Conservation (phyloP, 306 rosid species). For the Cucumis hystrix region DNA sequence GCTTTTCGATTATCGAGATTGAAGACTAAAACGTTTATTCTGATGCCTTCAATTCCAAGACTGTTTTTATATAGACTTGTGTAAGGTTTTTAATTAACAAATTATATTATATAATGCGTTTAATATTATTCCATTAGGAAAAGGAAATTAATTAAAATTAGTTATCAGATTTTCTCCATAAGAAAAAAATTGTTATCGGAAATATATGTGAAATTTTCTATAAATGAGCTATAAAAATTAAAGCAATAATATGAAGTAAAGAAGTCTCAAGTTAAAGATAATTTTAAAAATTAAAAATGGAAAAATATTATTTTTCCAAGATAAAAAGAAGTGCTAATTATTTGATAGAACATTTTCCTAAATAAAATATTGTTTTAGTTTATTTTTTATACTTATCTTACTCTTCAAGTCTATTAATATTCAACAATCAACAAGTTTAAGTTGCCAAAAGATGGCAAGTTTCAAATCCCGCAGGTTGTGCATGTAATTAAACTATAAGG, state of each 20-base stretch:
- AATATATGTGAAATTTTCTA: too few relatives aligned
- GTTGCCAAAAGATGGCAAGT: too few relatives aligned
- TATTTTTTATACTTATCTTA: not conserved
- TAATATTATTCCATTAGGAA: not conserved
- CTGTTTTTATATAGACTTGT: slow-evolving; percentile 8
- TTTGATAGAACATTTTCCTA: not conserved
- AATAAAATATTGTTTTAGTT: not conserved
- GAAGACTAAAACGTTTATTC: not conserved
- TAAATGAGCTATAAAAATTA: not conserved
- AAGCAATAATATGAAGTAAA: not conserved
- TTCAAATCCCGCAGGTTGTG: too few relatives aligned
- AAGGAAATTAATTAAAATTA: not conserved
- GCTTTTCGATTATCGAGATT: not conserved
- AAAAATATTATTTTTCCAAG: not conserved
- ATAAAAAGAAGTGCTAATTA: too few relatives aligned
- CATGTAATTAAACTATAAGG: too few relatives aligned
- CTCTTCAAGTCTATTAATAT: not conserved
- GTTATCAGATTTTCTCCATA: too few relatives aligned
- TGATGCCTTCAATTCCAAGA: slow-evolving; percentile 6
- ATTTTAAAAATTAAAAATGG: too few relatives aligned
- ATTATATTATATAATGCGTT: not conserved
- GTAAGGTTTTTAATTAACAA: not conserved
- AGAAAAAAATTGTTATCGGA: too few relatives aligned
- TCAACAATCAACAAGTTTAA: too few relatives aligned
- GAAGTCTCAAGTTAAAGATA: too few relatives aligned